Base-by-base conservation (phyloP, 352 stramenopile genomes). In the Phytophthora ohioensis region DNA sequence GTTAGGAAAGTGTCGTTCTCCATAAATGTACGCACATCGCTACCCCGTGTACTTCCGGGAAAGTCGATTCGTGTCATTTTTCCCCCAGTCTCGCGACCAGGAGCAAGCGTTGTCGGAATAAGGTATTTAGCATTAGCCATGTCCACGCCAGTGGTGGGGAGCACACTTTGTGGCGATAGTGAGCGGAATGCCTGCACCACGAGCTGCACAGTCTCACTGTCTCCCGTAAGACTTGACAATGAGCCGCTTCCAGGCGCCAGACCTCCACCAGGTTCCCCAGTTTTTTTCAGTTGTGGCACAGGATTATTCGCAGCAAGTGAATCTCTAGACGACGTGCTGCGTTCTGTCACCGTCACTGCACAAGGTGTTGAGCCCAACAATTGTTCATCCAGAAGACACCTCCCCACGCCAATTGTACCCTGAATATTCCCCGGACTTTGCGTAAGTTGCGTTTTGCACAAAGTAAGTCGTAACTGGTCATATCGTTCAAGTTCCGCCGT, bases 41-140 rank as follows among this genome's bases (percentile, higher is more conserved):
- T 82, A 7, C 59, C 77, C 8, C 76, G 78, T 1, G 36, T 75
- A 21, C 11, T 48, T 17, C 57, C 58, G 4, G 52, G 45, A 41
- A 77, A 74, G 30, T 79, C 63, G 11, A 68, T 51, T 3, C 63
- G 62, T 3, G 54, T 64, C 12, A 80, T 55, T 4, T 70, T 75
- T 8, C 57, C 21, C 36, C 71, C 35, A 9, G 70, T 77, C 30
- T 82, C 71, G 7, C 81, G 76, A n/a, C 66, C 74, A 39, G 72
- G 58, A 38, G 74, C 67, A 13, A 92, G 57, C 0, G 73, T 86
- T 38, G 87, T 93, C 3, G 87, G 85, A 21, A 94, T 80, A 17
- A 94, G 66, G 64, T 88, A 94, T 61, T 94, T 94, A 53, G 84
- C 54, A 57, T 86, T 85, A 13, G 87, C 87, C 79, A 92, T 92